Base-by-base conservation (phyloP, 2,329 filamentous ascomycete genomes). In the Madurella fahalii region DNA sequence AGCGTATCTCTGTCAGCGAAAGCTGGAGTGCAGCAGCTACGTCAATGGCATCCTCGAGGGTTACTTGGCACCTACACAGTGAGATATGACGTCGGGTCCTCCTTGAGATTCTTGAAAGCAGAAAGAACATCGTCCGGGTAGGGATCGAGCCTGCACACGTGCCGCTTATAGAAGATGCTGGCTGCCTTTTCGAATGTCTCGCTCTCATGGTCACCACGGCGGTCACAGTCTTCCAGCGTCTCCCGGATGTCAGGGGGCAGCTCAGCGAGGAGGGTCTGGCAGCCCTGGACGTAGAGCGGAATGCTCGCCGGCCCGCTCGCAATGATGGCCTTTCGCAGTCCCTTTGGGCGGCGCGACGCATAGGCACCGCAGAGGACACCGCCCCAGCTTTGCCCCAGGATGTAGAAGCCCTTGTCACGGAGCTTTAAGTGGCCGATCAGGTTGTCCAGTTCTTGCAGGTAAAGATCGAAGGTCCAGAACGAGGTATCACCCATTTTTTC, bases 261-360 rank as follows among this genome's bases (percentile, higher is more conserved):
- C 50, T 57, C 50, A 4, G 61, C 47, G 5, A 61, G 63, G 11
- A 61, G 52, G 4, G 47, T 17, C 34, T 56, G n/a, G 15, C 53
- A 40, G 4, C 58, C 64, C 45, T 59, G 34, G 37, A 59, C 58
- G 20, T 58, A 63, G 0, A 63, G 51, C 4, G 60, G 62, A 40
- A 66, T 62, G 30, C 65, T 67, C 0, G 64, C 59, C 0, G 62
- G 64, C 2, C 60, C 51, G 40, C 66, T 60, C 0, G 56, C 37
- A 3, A 65, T 49, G n/a, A 67, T 52, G 8, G 65, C 12, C 47
- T 60, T 62, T 30, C 20, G 57, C 1, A 68, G 54, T 1, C 64
- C 64, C 2, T 13, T 43, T 16, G 60, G 61, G 9, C 42, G 46
- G 3, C 31, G 45, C 15, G 48, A 44, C 2, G 61, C 63, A 40